Conservation (phyloP, 2,329 filamentous ascomycete species). For the Epichloe coenophiala region DNA sequence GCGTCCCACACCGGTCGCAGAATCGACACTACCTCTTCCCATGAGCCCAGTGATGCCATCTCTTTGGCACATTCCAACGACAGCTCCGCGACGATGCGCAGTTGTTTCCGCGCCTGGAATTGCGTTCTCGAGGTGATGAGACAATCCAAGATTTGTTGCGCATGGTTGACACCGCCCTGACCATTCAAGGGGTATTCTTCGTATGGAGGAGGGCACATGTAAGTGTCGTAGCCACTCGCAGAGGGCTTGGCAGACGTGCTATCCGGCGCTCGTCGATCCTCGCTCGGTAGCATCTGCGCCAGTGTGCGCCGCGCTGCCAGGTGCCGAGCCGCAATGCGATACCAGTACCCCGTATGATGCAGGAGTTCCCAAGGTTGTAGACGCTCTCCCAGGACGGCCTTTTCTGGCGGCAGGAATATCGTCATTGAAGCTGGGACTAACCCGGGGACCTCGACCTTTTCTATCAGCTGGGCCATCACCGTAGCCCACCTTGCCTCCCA, state of each 20-base stretch:
- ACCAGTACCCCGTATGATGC: constrained; percentile 57
- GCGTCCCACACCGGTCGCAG: constrained; percentile 45
- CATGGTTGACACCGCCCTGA: constrained; percentile 36
- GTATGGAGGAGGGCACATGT: constrained; percentile 51
- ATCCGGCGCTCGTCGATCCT: constrained; percentile 39
- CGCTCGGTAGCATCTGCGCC: constrained; percentile 44
- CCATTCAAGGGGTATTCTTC: constrained; percentile 42
- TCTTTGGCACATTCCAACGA: constrained; percentile 45
- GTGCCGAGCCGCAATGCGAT: constrained; percentile 46
- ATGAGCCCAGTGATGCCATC: constrained; percentile 33
- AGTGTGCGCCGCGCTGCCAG: constrained; percentile 37
- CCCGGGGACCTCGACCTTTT: constrained; percentile 37
- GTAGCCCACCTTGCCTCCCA: constrained; percentile 70
- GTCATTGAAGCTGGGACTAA: constrained; percentile 29
- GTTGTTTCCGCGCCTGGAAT: constrained; percentile 40
- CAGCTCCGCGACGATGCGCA: constrained; percentile 40
- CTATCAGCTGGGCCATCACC: constrained; percentile 48
- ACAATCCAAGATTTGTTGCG: constrained; percentile 38
- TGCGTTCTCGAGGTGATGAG: constrained; percentile 37
- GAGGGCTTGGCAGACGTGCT: constrained; percentile 30
- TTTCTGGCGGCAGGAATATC: constrained; percentile 45
- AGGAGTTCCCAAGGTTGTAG: constrained; percentile 50
- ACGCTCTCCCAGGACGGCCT: constrained; percentile 41
- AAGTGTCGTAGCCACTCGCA: constrained; percentile 47
- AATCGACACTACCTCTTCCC: constrained; percentile 39